Percentiles rank a stretch among this genome's conserved stretches.
phyloP scores from a whole-genome alignment of 179 eudicot species.

The Heliamphora ciliata region DNA sequence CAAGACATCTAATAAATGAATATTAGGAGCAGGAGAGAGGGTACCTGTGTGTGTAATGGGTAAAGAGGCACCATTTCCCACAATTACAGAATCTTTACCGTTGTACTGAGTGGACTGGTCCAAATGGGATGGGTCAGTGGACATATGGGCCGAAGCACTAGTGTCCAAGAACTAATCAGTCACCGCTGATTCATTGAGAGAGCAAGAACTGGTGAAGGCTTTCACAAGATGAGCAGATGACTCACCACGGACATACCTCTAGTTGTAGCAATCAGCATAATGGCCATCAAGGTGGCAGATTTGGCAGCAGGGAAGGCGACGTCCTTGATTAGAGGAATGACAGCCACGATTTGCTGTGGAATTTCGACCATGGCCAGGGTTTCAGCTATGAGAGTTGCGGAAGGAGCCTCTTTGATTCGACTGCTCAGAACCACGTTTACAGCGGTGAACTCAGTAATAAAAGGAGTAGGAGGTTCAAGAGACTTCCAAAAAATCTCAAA shows the following conservation, averaged over 20 bases:
- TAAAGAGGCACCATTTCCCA: neutral
- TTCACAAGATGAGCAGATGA: neutral
- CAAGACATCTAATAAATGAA: conserved; percentile 8
- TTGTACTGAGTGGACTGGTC: neutral
- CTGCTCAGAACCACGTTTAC: neutral
- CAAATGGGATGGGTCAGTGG: neutral
- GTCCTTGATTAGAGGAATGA: too few species aligned
- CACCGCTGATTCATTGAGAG: neutral
- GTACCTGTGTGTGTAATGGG: conserved; percentile 1
- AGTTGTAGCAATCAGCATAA: neutral
- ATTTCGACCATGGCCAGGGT: too few species aligned
- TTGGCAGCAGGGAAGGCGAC: neutral
- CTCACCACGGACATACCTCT: neutral
- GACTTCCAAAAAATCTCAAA: neutral
- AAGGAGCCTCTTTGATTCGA: neutral
- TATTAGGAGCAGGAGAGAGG: neutral
- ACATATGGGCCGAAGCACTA: neutral
- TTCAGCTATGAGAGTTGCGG: neutral
- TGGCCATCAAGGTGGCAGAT: neutral
- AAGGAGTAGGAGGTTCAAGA: neutral
- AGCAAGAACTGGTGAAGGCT: neutral
- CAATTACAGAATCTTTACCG: neutral
- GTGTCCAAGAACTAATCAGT: neutral
- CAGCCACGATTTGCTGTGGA: neutral
- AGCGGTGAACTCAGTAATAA: neutral